Conservation (phyloP, 352 stramenopile genomes). For the Pythium coloratum region DNA sequence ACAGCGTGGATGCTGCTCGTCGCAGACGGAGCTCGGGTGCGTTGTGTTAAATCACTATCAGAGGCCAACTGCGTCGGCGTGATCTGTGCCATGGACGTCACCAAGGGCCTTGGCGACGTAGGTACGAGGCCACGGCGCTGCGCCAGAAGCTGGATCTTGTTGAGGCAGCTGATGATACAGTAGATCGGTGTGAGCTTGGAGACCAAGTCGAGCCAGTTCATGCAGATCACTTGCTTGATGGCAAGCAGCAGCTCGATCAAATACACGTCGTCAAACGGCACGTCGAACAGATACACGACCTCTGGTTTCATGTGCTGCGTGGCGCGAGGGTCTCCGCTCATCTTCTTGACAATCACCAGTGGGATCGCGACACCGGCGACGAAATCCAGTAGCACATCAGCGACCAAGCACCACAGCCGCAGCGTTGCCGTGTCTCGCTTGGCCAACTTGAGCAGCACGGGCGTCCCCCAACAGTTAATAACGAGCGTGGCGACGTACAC, state of each 20-base stretch:
- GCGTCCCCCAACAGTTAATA: not conserved
- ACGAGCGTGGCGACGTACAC: not conserved
- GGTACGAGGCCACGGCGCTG: not conserved
- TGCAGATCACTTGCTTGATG: not conserved
- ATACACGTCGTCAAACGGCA: slow-evolving; percentile 3
- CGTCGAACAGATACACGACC: not conserved
- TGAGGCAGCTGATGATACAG: not conserved
- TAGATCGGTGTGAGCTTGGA: not conserved
- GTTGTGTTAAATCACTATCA: not conserved
- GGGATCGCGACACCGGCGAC: not conserved
- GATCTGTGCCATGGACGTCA: not conserved
- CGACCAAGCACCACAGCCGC: not conserved
- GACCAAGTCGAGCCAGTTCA: not conserved
- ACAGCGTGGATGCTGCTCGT: not conserved
- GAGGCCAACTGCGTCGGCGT: not conserved
- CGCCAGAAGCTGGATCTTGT: not conserved
- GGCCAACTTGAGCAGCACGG: not conserved
- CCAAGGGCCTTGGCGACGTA: not conserved
- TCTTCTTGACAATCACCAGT: not conserved
- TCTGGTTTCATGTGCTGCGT: not conserved
- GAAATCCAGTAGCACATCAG: not conserved
- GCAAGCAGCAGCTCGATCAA: not conserved
- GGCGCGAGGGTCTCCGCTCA: not conserved
- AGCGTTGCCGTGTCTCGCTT: not conserved
- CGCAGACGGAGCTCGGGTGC: not conserved